Conservation (phyloP, 192 early-diverging fungal species). For the Mortierella claussenii region DNA sequence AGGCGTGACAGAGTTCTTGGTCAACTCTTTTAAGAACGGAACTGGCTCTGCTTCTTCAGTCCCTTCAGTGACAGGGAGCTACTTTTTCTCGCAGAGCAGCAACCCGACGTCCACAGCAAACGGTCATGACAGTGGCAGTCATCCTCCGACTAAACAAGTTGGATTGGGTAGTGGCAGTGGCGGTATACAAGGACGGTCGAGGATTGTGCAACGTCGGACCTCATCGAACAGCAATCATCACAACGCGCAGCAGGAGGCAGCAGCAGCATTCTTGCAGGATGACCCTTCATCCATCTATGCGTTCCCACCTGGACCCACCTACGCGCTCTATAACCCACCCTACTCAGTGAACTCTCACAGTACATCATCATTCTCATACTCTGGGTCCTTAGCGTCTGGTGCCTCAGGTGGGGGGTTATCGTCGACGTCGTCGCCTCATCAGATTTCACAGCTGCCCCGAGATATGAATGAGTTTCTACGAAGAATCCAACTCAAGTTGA, state of each 20-base stretch:
- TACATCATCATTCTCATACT: constrained; percentile 17
- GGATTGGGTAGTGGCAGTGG: neutral
- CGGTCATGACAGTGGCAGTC: neutral
- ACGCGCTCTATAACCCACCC: constrained; percentile 40
- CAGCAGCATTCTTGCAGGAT: constrained; percentile 11
- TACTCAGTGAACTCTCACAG: constrained; percentile 29
- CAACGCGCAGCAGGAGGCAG: constrained; percentile 1
- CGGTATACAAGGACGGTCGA: constrained; percentile 3
- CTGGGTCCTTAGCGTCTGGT: constrained; percentile 10
- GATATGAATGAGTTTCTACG: constrained; percentile 50
- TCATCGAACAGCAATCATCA: neutral
- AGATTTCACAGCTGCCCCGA: constrained; percentile 16
- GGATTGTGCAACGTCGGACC: constrained; percentile 7
- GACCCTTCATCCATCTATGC: constrained; percentile 41
- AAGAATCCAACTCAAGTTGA: constrained; percentile 44
- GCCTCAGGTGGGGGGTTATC: constrained; percentile 11
- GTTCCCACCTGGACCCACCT: constrained; percentile 22
- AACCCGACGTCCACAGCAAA: neutral
- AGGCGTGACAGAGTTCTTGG: constrained; percentile 42
- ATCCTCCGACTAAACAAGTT: neutral
- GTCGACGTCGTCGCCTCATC: constrained; percentile 25
- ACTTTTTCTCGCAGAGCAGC: constrained; percentile 32
- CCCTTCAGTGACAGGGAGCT: constrained; percentile 14
- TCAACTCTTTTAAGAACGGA: constrained; percentile 42
- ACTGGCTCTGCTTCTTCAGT: constrained; percentile 17